Conservation (phyloP, 1,284 basidiomycete species). For the Irpex rosettiformis region DNA sequence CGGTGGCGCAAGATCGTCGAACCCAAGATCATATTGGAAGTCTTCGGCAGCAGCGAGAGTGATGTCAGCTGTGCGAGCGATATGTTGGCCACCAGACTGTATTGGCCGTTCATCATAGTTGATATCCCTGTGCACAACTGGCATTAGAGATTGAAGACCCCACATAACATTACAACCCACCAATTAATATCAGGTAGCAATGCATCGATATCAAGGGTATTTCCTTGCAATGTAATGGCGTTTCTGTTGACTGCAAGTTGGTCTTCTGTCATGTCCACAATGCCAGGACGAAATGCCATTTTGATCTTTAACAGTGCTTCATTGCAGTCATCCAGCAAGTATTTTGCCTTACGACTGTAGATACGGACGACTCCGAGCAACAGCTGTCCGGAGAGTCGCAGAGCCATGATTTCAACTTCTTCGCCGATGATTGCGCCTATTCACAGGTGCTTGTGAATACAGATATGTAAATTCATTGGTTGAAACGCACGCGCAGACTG, state of each 20-base stretch:
- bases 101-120: conserved; percentile 70
- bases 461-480: background rate
- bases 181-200: conserved; percentile 82
- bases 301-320: conserved; percentile 95
- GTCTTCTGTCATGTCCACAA: conserved; percentile 94
- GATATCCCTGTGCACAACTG: conserved; percentile 60
- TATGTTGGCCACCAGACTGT: conserved; percentile 70
- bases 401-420: conserved; percentile 86
- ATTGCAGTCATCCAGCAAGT: conserved; percentile 96
- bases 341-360: conserved; percentile 97
- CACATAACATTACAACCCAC: no score
- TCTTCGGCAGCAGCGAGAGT: conserved; percentile 73
- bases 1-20: conserved; percentile 65
- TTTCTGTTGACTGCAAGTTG: conserved; percentile 86
- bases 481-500: conserved; percentile 74
- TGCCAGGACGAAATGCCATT: conserved; percentile 91
- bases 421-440: conserved; percentile 87
- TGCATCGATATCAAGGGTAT: conserved; percentile 72
- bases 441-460: background rate
- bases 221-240: conserved; percentile 80
- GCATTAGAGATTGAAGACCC: no score
- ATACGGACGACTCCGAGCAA: conserved; percentile 96
- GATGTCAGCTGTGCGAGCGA: conserved; percentile 81
- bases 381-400: conserved; percentile 92
- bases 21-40: conserved; percentile 51